Conservation (phyloP, 805 yeast genomes). For the Barnettozyma californica region DNA sequence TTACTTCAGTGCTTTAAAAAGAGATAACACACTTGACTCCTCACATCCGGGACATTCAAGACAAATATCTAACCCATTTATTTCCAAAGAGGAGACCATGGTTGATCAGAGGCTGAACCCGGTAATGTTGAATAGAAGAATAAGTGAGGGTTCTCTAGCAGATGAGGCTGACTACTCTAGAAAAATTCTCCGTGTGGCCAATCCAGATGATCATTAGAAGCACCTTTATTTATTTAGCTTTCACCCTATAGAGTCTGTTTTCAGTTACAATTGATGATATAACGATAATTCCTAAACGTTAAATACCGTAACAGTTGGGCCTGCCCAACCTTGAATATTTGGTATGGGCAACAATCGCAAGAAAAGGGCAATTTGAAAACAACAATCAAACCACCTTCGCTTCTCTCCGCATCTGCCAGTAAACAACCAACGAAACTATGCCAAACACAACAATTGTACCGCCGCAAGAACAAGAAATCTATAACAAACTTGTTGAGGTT, state of each 20-base stretch:
- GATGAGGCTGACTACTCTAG: constrained; percentile 80
- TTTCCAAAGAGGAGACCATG: constrained; percentile 47
- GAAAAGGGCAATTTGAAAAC: not conserved
- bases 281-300: not conserved
- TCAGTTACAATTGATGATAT: not conserved
- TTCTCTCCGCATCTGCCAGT: not conserved
- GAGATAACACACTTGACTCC: constrained; percentile 28
- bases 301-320: too few species aligned
- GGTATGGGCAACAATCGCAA: constrained; percentile 3
- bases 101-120: constrained; percentile 69
- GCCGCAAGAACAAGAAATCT: constrained; percentile 31
- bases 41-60: constrained; percentile 18
- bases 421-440: constrained; percentile 10
- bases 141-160: constrained; percentile 81
- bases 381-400: not conserved
- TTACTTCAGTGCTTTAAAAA: constrained; percentile 51
- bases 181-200: constrained; percentile 80
- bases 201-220: constrained; percentile 65
- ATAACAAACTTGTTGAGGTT: constrained; percentile 35
- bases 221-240: not conserved
- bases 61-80: constrained; percentile 54
- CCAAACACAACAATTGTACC: constrained; percentile 33
- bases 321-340: not conserved
- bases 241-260: not conserved
- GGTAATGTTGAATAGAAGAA: constrained; percentile 70